Base-by-base conservation (phyloP, 768 basidiomycete genomes). In the Termitomyces sp. region DNA sequence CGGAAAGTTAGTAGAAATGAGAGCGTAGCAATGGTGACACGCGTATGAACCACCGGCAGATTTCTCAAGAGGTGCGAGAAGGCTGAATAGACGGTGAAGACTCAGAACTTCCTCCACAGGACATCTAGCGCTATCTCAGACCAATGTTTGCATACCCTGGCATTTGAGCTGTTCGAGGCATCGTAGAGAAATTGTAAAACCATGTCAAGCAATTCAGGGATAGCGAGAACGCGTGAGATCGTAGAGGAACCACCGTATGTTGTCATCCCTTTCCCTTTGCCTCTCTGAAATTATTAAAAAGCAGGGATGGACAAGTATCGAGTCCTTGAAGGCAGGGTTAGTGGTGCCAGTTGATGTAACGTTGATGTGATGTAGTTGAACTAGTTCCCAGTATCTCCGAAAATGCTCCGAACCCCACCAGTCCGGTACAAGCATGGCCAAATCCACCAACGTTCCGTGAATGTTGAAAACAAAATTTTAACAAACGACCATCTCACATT, bases 21-120 rank as follows among this genome's bases (percentile, higher is more conserved):
- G 22, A 35, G 24, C 30, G 43, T 26, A 8, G n/a, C 2, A 26
- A 47, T 32, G 13, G 44, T 43, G 5, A 50, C 58, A 28, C 48
- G 71, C 70, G 55, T 66, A 73, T 69, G 50, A 69, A 67, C 66
- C 59, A 14, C 59, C 57, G 1, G 53, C 58, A 30, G 24, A 38
- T 26, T 44, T 61, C 13, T 64, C 59, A 55, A 84, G 69, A 0
- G 84, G 82, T 12, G 76, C 76, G 10, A 87, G 74, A 4, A 84
- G 57, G 13, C 67, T 62, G 60, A 87, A 80, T 8, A 87, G 71
- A 10, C 69, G 71, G 32, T 69, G 53, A 1, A 83, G 66, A 58
- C 80, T 74, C 52, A 74, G 68, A 7, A 86, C 77, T 2, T 83
- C 76, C 53, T 69, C 86, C 86, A 88, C 0, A 87, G 65, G n/a